Base-by-base conservation (phyloP, 257 asterid genomes). In the Handroanthus guayacan region DNA sequence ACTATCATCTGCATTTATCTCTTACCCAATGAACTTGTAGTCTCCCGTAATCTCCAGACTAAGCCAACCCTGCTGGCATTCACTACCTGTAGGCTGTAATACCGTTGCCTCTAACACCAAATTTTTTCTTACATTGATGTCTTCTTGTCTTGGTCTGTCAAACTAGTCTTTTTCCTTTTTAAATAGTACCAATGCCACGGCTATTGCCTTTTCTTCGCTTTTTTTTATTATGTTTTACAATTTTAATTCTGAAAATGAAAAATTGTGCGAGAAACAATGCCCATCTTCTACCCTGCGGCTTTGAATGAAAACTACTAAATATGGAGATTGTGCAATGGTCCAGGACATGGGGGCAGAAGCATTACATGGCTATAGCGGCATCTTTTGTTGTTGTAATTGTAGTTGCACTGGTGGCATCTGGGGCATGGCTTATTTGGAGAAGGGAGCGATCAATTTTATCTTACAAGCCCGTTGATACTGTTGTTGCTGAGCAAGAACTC, bases 401-500 rank as follows among this genome's bases (percentile, higher is more conserved):
- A 58, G 60, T 86, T 62, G 97, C 88, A 77, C 68, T 90, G 67
- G 64, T 84, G 72, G 90, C 89, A 62, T 81, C 79, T 16, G 94
- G 92, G 75, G 87, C 86, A 69, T 91, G 94, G 97, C 47, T 83
- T 72, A 62, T 93, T 34, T 84, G 95, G 94, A 86, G 84, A 72
- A 83, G 87, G 77, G 78, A 87, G 56, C 87, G 72, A 73, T 79
- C 86, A 6, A 43, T 67, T 39, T 18, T 58, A 34, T 67, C 96
- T 9, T 95, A 93, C 95, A 86, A 91, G 81, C 98, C 98, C 5
- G 96, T 95, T 37, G 92, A 90, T 76, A 64, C 87, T 55, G 88
- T 76, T 58, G 89, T 78, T 45, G 91, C 96, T 5, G 99, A 95
- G 87, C 98, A 93, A 80, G 99, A 95, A 84, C 97, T 95, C 47